Percentiles rank a stretch among this genome's conserved stretches.
Conservation (phyloP, 2,329 filamentous ascomycete genomes). For the Aspergillus puulaauensis region DNA sequence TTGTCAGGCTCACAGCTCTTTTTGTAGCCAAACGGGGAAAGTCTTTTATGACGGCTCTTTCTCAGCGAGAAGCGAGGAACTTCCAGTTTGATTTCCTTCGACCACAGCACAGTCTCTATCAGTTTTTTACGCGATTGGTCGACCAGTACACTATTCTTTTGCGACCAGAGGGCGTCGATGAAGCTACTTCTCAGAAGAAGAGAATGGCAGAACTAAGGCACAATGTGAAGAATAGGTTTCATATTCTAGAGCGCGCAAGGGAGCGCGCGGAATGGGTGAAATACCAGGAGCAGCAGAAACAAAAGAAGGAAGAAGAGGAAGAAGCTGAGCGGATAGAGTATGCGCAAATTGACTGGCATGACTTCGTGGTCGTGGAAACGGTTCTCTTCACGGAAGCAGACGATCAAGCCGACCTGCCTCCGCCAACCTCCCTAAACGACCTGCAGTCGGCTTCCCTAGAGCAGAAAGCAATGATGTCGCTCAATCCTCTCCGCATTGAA, state of each 20-base stretch:
- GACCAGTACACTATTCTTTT: conserved; percentile 89
- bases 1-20: conserved; percentile 74
- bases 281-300: conserved; percentile 79
- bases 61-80: conserved; percentile 84
- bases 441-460: conserved; percentile 92
- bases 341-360: conserved; percentile 94
- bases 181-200: conserved; percentile 69
- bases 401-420: conserved; percentile 79
- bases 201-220: conserved; percentile 70
- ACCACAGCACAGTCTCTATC: conserved; percentile 92
- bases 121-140: conserved; percentile 88
- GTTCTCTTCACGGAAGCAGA: conserved; percentile 89
- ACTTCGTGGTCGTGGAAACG: conserved; percentile 94
- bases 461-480: conserved; percentile 87
- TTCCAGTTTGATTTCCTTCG: conserved; percentile 95
- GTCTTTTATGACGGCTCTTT: conserved; percentile 84
- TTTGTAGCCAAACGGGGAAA: conserved; percentile 93
- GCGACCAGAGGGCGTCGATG: conserved; percentile 65
- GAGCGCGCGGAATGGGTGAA: conserved; percentile 85
- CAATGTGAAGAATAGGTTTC: conserved; percentile 76
- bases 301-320: conserved; percentile 82
- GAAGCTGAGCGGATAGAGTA: conserved; percentile 76
- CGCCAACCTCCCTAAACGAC: conserved; percentile 85
- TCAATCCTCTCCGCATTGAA: conserved; percentile 81
- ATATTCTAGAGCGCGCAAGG: conserved; percentile 76